Base-by-base conservation (phyloP, 495 filamentous ascomycete species). In the Wilcoxina mikolae region DNA sequence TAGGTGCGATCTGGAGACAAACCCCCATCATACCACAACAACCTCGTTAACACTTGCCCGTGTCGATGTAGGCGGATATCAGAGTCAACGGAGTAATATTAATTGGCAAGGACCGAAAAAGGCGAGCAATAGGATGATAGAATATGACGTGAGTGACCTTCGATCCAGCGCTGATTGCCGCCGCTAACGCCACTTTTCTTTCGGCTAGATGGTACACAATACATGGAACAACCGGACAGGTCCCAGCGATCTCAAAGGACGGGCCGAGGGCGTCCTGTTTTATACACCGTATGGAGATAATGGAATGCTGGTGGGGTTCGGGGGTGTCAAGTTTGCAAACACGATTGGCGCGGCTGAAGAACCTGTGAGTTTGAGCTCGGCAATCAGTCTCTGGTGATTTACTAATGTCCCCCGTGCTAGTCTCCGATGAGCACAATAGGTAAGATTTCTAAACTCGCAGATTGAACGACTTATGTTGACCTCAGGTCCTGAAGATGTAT, bases 301-400 rank as follows among this genome's bases (percentile, higher is more conserved):
- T 18, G 75, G 75, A 3, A 67, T 78, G 58, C 59, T 78, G 45
- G 66, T 76, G 0, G 74, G 74, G 52, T 74, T 78, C 60, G 75
- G 74, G 4, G 74, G 75, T 27, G 55, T 75, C 1, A 59, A 65
- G 31, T 65, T 70, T 25, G 59, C 58, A 15, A 46, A 68, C 43
- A 46, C 50, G n/a, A 70, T 69, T 33, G 65, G 65, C 5, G 33
- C 29, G 18, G 17, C 12, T 17, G 67, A 60, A 2, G 55, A 54
- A 4, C 22, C 45, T n/a, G 44, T 56, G 51, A 12, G 35, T 44
- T 56, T 47, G n/a, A n/a, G n/a, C n/a, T n/a, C n/a, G n/a, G n/a
- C n/a, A n/a, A n/a, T n/a, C n/a, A n/a, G n/a, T n/a, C n/a, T n/a
- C n/a, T n/a, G n/a, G n/a, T n/a, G n/a, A n/a, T n/a, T n/a, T n/a